Evolutionary conservation across 2,329 filamentous ascomycete genomes (phyloP).

Genomic region (Xylaria sp.): DNA sequence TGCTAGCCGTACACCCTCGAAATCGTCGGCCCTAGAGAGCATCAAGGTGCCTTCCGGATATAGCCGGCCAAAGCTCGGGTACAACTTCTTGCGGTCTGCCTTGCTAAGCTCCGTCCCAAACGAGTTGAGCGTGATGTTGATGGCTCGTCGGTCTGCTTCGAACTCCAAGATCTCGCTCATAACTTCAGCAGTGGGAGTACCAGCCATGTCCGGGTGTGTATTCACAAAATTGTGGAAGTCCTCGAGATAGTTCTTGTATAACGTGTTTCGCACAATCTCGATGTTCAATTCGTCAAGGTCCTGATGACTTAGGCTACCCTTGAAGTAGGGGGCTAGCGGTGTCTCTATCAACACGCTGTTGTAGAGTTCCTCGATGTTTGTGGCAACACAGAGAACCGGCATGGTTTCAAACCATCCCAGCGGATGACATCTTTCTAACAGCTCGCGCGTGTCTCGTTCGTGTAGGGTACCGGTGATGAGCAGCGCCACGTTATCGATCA

Average conservation of each 20-base stretch:
- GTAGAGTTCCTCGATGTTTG: conserved; percentile 98
- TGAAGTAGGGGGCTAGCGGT: conserved; percentile 94
- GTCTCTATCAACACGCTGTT: conserved; percentile 98
- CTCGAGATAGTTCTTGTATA: conserved; percentile 99
- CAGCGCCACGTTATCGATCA: conserved; percentile 99
- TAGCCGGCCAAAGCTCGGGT: conserved; percentile 87
- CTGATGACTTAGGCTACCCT: conserved; percentile 92
- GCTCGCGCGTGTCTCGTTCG: conserved; percentile 93
- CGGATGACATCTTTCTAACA: conserved; percentile 94
- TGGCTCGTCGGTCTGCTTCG: conserved; percentile 92
- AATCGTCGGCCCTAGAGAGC: conserved; percentile 92
- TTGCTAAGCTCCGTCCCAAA: conserved; percentile 97
- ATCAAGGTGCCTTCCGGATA: conserved; percentile 95
- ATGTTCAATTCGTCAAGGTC: conserved; percentile 99
- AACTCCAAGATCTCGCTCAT: conserved; percentile 98
- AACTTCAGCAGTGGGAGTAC: conserved; percentile 88
- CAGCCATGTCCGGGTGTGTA: conserved; percentile 81
- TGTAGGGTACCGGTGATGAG: conserved; percentile 97
- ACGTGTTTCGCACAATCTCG: conserved; percentile 96
- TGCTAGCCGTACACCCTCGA: conserved; percentile 89
- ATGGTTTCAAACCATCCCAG: conserved; percentile 99
- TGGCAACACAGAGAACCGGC: conserved; percentile 96
- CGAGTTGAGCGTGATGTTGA: conserved; percentile 99
- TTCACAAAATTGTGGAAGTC: conserved; percentile 97
- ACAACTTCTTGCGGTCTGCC: conserved; percentile 92